These are phyloP conservation scores for Apiospora arundinis DNA, from an alignment of 2,329 filamentous ascomycete genomes.

Conservation along the genomic window DNA sequence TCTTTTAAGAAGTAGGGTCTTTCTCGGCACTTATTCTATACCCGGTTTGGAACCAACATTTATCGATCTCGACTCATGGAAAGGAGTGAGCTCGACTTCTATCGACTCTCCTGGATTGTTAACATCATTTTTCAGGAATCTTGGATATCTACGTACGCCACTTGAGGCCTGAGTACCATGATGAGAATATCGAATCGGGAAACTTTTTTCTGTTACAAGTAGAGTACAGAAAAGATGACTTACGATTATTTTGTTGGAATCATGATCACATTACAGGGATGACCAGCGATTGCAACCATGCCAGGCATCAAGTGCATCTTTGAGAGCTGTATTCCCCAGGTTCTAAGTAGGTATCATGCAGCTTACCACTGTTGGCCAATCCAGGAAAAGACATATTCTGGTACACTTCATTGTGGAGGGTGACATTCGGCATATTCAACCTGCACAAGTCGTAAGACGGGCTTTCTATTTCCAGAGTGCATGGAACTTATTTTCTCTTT, in stretches of 20 bases:
- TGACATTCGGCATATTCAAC: neutral
- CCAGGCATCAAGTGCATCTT: neutral
- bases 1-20: neutral
- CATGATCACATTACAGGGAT: no score
- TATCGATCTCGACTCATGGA: neutral
- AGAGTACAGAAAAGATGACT: no score
- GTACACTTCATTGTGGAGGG: neutral
- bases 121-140: no score
- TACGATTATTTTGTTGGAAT: no score
- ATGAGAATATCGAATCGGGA: no score
- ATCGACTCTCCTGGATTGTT: neutral
- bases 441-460: slow-evolving; percentile 4
- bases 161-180: no score
- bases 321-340: neutral
- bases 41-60: neutral
- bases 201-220: no score
- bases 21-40: neutral
- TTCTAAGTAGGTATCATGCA: neutral
- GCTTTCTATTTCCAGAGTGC: no score
- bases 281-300: neutral
- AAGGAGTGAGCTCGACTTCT: no score
- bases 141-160: no score
- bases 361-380: neutral
- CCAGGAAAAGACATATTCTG: neutral
- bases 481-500: neutral